Percentiles rank a stretch among this genome's conserved stretches.
These are phyloP conservation scores for Talaromyces atroroseus DNA, from an alignment of 2,329 filamentous ascomycete species.

Conservation along the genomic window DNA sequence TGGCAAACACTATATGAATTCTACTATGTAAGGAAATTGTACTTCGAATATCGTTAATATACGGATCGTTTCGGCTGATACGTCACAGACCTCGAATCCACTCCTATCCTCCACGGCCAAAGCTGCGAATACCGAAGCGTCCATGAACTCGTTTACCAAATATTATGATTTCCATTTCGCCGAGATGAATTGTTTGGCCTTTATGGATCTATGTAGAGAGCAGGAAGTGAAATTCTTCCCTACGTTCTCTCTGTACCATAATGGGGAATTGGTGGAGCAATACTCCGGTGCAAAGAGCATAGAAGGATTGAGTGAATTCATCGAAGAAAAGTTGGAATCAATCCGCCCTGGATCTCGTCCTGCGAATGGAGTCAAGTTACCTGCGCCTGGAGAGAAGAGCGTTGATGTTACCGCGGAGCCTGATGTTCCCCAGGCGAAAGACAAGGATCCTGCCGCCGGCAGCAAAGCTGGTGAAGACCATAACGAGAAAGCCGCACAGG, in stretches of 20 bases:
- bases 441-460: constrained; percentile 37
- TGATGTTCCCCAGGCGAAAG: constrained; percentile 36
- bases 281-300: constrained; percentile 65
- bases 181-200: constrained; percentile 77
- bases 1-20: constrained; percentile 94
- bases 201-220: constrained; percentile 68
- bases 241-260: constrained; percentile 71
- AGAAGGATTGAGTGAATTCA: constrained; percentile 57
- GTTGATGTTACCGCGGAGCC: constrained; percentile 40
- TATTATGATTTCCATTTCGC: constrained; percentile 90
- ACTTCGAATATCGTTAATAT: neutral
- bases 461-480: constrained; percentile 37
- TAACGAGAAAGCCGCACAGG: constrained; percentile 33
- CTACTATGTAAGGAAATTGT: constrained; percentile 53
- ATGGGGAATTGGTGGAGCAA: constrained; percentile 62
- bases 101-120: constrained; percentile 48
- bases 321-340: constrained; percentile 72
- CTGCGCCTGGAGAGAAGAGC: constrained; percentile 59
- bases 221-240: constrained; percentile 68
- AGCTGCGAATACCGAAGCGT: constrained; percentile 45
- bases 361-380: constrained; percentile 59
- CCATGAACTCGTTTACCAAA: constrained; percentile 64
- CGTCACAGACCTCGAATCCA: constrained; percentile 66
- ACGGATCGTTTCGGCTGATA: constrained; percentile 19
- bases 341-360: constrained; percentile 77